phyloP scores from a whole-genome alignment of 768 basidiomycete genomes.

The Tricholomella constricta region DNA sequence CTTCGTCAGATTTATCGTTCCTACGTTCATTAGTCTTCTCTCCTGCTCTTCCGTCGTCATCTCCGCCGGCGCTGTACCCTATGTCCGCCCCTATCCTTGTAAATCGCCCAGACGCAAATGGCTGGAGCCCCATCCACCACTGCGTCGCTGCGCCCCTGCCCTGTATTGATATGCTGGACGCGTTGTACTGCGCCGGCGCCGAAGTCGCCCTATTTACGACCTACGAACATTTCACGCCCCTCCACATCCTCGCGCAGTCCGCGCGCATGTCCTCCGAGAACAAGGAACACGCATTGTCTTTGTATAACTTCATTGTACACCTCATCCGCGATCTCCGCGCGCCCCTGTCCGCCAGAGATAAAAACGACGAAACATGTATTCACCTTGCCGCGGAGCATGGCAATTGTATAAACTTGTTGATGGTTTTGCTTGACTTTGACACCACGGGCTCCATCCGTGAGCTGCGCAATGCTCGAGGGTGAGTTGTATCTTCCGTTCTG shows the following conservation, averaged over 20 bases:
- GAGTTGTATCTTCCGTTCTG: constrained; percentile 25
- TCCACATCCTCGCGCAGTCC: constrained; percentile 63
- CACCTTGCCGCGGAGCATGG: constrained; percentile 81
- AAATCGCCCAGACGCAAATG: constrained; percentile 65
- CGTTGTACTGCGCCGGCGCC: constrained; percentile 74
- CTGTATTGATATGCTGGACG: constrained; percentile 64
- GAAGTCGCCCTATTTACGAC: constrained; percentile 71
- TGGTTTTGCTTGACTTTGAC: constrained; percentile 68
- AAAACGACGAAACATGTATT: constrained; percentile 72
- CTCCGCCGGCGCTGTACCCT: constrained; percentile 43
- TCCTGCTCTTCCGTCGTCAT: constrained; percentile 39
- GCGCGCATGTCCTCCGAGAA: constrained; percentile 33
- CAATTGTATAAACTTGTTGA: constrained; percentile 60
- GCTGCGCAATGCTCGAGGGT: constrained; percentile 74
- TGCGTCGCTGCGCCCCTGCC: constrained; percentile 59
- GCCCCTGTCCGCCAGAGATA: constrained; percentile 67
- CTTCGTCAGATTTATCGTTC: constrained; percentile 48
- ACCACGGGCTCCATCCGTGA: constrained; percentile 53
- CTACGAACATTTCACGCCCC: constrained; percentile 62
- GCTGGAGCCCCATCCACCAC: constrained; percentile 76
- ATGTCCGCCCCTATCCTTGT: constrained; percentile 58
- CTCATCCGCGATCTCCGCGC: constrained; percentile 70
- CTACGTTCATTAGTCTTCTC: constrained; percentile 60
- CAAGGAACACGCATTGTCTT: constrained; percentile 35
- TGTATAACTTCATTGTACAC: constrained; percentile 66